These are phyloP conservation scores for Bacterosira constricta DNA, from an alignment of 108 stramenopile genomes.

Conservation along the genomic window DNA sequence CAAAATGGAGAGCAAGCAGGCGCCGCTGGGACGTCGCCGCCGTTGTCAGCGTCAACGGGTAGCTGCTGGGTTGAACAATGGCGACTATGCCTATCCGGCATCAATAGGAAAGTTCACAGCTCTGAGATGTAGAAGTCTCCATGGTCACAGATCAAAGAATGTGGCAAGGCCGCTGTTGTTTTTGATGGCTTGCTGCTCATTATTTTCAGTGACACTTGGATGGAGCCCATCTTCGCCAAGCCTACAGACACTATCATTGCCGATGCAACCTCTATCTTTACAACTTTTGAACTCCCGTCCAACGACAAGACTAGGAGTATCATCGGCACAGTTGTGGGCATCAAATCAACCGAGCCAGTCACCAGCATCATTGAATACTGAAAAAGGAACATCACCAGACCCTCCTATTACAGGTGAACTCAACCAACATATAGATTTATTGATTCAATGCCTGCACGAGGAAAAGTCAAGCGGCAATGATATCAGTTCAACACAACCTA, in stretches of 20 bases:
- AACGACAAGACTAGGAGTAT: neutral
- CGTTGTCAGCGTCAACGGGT: too few species aligned
- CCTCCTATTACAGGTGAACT: slow-evolving; percentile 4
- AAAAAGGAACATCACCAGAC: neutral
- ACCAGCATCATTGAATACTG: neutral
- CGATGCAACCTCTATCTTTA: neutral
- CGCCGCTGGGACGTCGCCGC: too few species aligned
- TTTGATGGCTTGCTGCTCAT: neutral
- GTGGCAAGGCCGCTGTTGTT: neutral
- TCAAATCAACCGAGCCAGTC: neutral
- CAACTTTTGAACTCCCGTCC: neutral
- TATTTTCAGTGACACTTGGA: neutral
- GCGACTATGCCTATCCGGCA: too few species aligned
- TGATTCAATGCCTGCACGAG: neutral
- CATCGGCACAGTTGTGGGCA: neutral
- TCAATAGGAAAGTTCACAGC: too few species aligned
- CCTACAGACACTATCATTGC: neutral
- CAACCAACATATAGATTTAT: slow-evolving; percentile 1
- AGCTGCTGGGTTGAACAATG: too few species aligned
- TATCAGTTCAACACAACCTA: neutral
- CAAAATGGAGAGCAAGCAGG: too few species aligned
- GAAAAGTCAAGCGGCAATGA: neutral
- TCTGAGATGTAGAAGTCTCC: neutral
- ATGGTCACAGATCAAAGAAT: neutral
- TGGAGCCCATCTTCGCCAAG: neutral